Conservation (phyloP, 352 stramenopile species). For the Aphanomyces astaci region DNA sequence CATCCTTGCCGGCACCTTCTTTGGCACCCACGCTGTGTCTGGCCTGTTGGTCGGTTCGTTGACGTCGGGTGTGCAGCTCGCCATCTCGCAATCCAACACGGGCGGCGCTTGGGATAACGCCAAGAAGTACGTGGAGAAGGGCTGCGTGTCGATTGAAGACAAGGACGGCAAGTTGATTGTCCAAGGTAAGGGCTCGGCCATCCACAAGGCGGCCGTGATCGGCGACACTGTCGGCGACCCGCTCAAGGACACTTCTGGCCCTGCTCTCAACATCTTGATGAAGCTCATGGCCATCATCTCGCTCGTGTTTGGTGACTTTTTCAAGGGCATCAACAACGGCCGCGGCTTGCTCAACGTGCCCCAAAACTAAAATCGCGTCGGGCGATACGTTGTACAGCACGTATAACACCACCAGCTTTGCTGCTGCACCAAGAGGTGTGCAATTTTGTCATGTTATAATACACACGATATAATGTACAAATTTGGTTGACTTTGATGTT, state of each 20-base stretch:
- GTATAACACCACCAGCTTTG: no score
- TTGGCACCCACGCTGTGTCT: constrained; percentile 96
- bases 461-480: no score
- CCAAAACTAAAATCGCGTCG: constrained; percentile 14
- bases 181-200: constrained; percentile 93
- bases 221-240: constrained; percentile 99
- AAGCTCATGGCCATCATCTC: constrained; percentile 99
- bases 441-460: background rate
- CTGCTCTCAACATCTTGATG: constrained; percentile 99
- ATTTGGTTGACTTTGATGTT: no score
- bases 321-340: constrained; percentile 96
- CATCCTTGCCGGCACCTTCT: constrained; percentile 96
- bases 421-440: background rate
- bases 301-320: constrained; percentile 98
- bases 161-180: constrained; percentile 88
- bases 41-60: constrained; percentile 95
- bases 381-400: no score
- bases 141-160: constrained; percentile 83
- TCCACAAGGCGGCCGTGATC: constrained; percentile 97
- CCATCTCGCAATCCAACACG: constrained; percentile 99
- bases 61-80: constrained; percentile 96
- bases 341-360: constrained; percentile 89
- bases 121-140: constrained; percentile 99
- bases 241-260: constrained; percentile 99
- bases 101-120: constrained; percentile 99